These are phyloP conservation scores for Aureobasidium sp. DNA, from an alignment of 2,329 filamentous ascomycete genomes.

Conservation along the genomic window DNA sequence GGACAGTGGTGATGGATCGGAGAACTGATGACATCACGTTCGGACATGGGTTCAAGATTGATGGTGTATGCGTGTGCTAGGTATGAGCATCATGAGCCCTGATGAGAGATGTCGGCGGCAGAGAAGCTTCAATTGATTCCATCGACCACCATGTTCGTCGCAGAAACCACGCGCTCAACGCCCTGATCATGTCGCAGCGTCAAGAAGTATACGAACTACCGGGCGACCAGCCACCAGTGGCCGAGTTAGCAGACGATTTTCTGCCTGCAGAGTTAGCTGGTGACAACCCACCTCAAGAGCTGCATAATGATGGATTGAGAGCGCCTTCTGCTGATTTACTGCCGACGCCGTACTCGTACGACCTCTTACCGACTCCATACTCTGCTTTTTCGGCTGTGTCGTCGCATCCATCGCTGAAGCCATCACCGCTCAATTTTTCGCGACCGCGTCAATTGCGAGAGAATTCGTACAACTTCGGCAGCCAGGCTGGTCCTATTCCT, in stretches of 20 bases:
- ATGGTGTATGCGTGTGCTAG: background rate
- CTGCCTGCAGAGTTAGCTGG: background rate
- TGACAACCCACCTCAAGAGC: background rate
- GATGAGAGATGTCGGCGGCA: background rate
- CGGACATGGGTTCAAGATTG: conserved; percentile 4
- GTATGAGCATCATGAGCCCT: background rate
- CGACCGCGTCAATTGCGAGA: conserved; percentile 18
- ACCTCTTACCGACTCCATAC: conserved; percentile 2
- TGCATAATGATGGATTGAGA: background rate
- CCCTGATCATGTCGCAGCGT: background rate
- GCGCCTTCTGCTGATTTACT: background rate
- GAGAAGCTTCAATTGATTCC: background rate
- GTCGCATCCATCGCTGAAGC: conserved; percentile 16
- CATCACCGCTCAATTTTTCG: conserved; percentile 25
- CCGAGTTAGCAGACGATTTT: background rate
- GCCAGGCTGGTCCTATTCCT: background rate
- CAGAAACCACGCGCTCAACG: background rate
- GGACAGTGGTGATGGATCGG: background rate
- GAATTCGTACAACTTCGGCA: conserved; percentile 1
- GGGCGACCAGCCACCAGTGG: background rate
- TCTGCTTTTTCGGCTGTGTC: conserved; percentile 1
- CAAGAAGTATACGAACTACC: conserved; percentile 2
- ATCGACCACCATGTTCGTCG: background rate
- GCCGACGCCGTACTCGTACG: background rate
- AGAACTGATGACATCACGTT: conserved; percentile 10